Evolutionary conservation across 352 stramenopile species (phyloP).

Genomic region (Pythium biforme): DNA sequence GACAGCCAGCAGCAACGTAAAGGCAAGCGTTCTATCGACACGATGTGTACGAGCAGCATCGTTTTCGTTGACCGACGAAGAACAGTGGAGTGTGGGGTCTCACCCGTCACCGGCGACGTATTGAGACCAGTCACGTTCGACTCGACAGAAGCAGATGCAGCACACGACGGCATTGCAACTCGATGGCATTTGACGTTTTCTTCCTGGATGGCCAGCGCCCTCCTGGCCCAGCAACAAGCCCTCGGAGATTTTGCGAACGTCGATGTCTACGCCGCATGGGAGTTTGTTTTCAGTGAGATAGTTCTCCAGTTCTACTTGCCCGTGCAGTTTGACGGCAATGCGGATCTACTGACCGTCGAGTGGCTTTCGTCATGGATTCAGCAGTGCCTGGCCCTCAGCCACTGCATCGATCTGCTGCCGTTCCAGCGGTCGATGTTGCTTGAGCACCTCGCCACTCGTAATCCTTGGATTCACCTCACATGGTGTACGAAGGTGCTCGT

Average conservation of each 20-base stretch:
- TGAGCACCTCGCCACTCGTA: constrained; percentile 19
- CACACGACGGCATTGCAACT: no score
- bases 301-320: constrained; percentile 50
- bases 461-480: constrained; percentile 14
- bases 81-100: no score
- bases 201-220: constrained; percentile 17
- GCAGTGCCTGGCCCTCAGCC: constrained; percentile 8
- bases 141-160: background rate
- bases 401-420: background rate
- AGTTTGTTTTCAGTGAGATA: constrained; percentile 15
- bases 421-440: constrained; percentile 32
- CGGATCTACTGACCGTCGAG: constrained; percentile 25
- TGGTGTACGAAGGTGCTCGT: background rate
- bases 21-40: background rate
- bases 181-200: constrained; percentile 23
- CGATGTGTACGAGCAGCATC: background rate
- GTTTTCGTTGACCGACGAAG: background rate
- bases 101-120: no score
- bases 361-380: constrained; percentile 58
- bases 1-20: background rate
- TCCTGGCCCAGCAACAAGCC: background rate
- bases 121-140: background rate
- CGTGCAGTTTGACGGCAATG: constrained; percentile 45
- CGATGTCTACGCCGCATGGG: background rate
- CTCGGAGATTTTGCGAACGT: background rate